Evolutionary conservation across 805 yeast genomes (phyloP), one percentile per base, ranked within the genome.

Genomic region (Tetrapisispora phaffii): DNA sequence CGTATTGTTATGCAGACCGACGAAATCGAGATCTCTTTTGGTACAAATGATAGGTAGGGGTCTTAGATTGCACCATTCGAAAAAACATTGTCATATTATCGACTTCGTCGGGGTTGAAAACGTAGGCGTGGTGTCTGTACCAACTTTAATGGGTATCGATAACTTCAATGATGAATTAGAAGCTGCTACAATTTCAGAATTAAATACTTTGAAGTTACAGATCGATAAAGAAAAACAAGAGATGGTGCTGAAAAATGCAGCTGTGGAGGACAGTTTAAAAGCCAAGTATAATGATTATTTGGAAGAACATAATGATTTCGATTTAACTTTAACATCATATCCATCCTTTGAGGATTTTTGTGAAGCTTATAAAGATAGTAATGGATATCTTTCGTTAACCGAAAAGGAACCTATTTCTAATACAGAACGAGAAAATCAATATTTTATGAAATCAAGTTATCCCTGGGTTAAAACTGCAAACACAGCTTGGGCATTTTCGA

Each of bases 1-100:
- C 26, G 67, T 89, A 12, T 69, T 89, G 24, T 62, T 89, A 28
- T 84, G 85, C 3, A 67, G 96, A 29, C 96, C 96, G 1, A 85
- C 96, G 0, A 73, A 72, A 47, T 88, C 96, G 0, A 66, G 78
- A 28, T 77, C 83, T 0, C 64, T 89, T 36, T 63, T 86, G 32
- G 72, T 79, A 16, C 97, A 89, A 58, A 89, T 89, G 96, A 73
- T 89, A 17, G 97, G 97, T 0, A 70, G 97, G 45, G 97, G 97
- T 0, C 65, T 89, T 34, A 66, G 97, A 32, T 52, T 76, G 13
- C 79, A 78, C 54, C 66, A 71, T 2, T 76, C 73, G 0, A 89
- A 89, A 56, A 61, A 70, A 2, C 67, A 70, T 47, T 87, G 97
- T 55, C 82, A 81, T 54, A 72, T 89, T 6, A 72, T 86, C 1